Evolutionary conservation across 2,329 filamentous ascomycete species (phyloP).

Genomic region (Alternaria ventricosa): DNA sequence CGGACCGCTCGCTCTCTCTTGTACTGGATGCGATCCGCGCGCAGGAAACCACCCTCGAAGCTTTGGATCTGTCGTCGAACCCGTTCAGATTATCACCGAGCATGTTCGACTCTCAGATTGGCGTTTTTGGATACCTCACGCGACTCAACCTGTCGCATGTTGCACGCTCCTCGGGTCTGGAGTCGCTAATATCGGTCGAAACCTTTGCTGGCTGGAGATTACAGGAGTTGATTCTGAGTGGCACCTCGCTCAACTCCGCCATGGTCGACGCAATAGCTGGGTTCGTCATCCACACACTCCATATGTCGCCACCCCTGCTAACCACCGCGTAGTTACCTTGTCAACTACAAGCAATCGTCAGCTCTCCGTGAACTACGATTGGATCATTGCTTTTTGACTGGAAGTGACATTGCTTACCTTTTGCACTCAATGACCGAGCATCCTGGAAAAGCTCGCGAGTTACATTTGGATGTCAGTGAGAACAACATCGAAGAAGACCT

Average conservation of each 20-base stretch:
- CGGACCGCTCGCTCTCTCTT: slow-evolving; percentile 64
- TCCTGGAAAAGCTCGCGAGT: slow-evolving; percentile 59
- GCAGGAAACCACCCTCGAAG: slow-evolving; percentile 71
- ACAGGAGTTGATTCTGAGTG: slow-evolving; percentile 69
- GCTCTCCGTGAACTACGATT: slow-evolving; percentile 67
- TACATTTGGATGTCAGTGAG: slow-evolving; percentile 72
- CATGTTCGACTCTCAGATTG: slow-evolving; percentile 70
- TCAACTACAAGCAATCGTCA: slow-evolving; percentile 63
- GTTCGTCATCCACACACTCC: slow-evolving; percentile 18
- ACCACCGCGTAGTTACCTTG: slow-evolving; percentile 63
- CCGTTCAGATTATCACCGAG: slow-evolving; percentile 69
- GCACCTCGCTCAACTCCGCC: slow-evolving; percentile 66
- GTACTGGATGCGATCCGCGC: slow-evolving; percentile 68
- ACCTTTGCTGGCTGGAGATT: slow-evolving; percentile 71
- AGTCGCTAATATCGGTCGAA: slow-evolving; percentile 70
- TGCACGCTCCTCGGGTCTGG: slow-evolving; percentile 66
- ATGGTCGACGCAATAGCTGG: slow-evolving; percentile 68
- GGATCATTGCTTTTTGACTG: slow-evolving; percentile 71
- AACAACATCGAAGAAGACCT: slow-evolving; percentile 64
- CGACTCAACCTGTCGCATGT: slow-evolving; percentile 71
- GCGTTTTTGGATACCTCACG: slow-evolving; percentile 69
- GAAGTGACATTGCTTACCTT: slow-evolving; percentile 68
- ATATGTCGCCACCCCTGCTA: neutral
- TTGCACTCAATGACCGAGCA: slow-evolving; percentile 67
- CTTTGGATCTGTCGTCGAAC: slow-evolving; percentile 71